These are phyloP conservation scores for Platanthera zijinensis DNA, from an alignment of 106 monocot genomes.

Conservation along the genomic window DNA sequence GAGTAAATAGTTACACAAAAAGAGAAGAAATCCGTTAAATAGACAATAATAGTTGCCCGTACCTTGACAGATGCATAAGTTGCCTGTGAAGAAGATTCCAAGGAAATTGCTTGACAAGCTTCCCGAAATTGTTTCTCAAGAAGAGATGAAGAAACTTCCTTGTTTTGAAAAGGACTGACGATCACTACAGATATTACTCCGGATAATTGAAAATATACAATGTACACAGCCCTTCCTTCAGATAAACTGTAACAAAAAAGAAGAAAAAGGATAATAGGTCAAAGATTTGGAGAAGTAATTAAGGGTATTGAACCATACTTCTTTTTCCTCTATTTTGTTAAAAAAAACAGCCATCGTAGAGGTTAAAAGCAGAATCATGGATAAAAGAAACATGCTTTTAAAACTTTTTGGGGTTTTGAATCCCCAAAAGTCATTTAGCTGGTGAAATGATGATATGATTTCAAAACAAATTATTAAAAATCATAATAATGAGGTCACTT, in stretches of 20 bases:
- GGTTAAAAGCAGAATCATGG: background rate
- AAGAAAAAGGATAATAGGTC: background rate
- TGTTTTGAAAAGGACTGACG: slow-evolving; percentile 86
- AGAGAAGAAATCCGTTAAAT: background rate
- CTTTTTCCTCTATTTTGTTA: no score
- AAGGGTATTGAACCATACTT: background rate
- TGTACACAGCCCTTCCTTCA: slow-evolving; percentile 74
- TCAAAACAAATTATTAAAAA: no score
- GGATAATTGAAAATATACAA: slow-evolving; percentile 50
- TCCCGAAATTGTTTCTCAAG: slow-evolving; percentile 87
- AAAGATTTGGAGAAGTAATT: background rate
- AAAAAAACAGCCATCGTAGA: background rate
- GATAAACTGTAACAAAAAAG: slow-evolving; percentile 41
- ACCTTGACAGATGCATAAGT: slow-evolving; percentile 53
- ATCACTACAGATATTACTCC: slow-evolving; percentile 40
- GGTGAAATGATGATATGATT: no score
- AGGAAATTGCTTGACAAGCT: slow-evolving; percentile 57
- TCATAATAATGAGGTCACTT: no score
- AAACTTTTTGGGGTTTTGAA: no score
- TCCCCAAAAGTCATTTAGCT: no score
- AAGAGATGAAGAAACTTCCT: slow-evolving; percentile 69
- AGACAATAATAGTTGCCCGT: background rate
- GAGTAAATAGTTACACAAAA: background rate
- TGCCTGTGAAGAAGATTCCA: slow-evolving; percentile 19
- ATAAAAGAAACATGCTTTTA: background rate